Evolutionary conservation across 805 yeast genomes (phyloP).

Genomic region (Candida gorgasii): DNA sequence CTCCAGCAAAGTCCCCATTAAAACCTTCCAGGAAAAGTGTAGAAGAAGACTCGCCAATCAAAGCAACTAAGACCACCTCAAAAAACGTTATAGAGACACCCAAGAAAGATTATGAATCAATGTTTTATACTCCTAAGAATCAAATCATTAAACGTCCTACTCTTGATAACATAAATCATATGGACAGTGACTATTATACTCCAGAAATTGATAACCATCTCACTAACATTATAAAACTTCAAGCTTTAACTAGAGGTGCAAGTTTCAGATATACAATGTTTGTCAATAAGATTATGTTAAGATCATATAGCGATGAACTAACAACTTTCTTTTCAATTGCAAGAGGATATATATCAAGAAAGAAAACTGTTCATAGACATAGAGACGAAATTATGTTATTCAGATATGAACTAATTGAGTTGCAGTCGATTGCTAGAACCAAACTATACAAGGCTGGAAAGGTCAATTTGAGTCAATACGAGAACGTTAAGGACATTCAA

Average conservation of each 20-base stretch:
- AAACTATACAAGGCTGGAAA: constrained; percentile 15
- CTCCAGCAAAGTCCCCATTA: constrained; percentile 15
- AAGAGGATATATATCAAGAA: constrained; percentile 48
- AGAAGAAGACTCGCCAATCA: neutral
- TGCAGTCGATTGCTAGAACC: constrained; percentile 43
- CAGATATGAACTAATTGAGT: constrained; percentile 31
- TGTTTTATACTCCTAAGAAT: constrained; percentile 11
- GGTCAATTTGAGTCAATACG: constrained; percentile 16
- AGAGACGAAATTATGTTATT: constrained; percentile 32
- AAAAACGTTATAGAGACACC: constrained; percentile 1
- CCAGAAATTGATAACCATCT: constrained; percentile 19
- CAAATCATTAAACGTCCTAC: constrained; percentile 9
- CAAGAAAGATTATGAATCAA: constrained; percentile 1
- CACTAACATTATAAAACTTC: constrained; percentile 50
- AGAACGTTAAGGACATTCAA: constrained; percentile 37
- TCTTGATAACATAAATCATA: constrained; percentile 8
- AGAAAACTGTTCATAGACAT: constrained; percentile 32
- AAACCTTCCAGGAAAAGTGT: neutral
- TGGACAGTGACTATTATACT: constrained; percentile 17
- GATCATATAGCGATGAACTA: constrained; percentile 54
- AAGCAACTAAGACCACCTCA: neutral
- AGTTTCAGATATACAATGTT: constrained; percentile 62
- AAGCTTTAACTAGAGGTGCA: constrained; percentile 72
- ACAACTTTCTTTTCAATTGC: constrained; percentile 49
- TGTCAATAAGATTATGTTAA: constrained; percentile 61